Conservation (phyloP, 768 basidiomycete species). For the Clathrus columnatus region DNA sequence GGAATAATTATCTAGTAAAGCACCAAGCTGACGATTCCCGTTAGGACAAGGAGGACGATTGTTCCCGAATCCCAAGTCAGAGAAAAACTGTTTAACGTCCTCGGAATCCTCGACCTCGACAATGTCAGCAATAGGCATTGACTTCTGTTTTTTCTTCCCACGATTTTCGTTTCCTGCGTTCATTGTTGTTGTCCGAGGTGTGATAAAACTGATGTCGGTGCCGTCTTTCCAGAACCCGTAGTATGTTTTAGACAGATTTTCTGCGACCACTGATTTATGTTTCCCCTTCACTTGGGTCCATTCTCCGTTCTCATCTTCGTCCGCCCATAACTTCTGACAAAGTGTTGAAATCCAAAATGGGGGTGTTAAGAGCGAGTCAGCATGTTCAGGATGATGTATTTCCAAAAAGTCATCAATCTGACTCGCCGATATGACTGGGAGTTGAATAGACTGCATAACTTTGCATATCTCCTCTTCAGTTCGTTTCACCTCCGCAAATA, state of each 20-base stretch:
- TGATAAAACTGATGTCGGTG: constrained; percentile 40
- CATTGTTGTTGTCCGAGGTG: background rate
- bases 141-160: no score
- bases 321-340: constrained; percentile 1
- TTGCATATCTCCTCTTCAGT: constrained; percentile 38
- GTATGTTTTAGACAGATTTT: constrained; percentile 29
- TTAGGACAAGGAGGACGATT: constrained; percentile 9
- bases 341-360: constrained; percentile 39
- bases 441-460: no score
- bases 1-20: background rate
- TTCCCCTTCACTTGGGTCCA: constrained; percentile 31
- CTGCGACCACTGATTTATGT: constrained; percentile 17
- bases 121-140: no score
- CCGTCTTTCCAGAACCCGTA: constrained; percentile 41
- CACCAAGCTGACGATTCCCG: background rate
- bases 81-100: constrained; percentile 10
- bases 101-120: background rate
- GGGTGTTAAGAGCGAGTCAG: constrained; percentile 30
- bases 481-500: constrained; percentile 33
- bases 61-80: constrained; percentile 13
- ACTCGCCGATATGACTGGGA: no score
- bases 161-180: no score
- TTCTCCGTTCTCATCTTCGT: constrained; percentile 13
- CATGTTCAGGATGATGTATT: constrained; percentile 41
- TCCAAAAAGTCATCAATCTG: constrained; percentile 37